phyloP scores from a whole-genome alignment of 805 yeast genomes.

The Pichia deserticola region DNA sequence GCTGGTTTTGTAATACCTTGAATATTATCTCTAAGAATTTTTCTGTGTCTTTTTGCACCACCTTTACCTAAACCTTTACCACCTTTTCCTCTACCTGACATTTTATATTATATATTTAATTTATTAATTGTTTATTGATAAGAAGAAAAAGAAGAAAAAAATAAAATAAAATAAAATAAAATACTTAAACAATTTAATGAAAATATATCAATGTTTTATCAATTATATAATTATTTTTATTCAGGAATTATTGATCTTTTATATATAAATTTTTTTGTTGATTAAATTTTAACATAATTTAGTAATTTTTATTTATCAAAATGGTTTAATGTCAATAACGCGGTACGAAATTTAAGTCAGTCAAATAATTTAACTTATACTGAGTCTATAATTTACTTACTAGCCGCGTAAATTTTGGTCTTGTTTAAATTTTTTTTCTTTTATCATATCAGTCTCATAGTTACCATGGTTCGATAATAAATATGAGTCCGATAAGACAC shows the following conservation, averaged over 20 bases:
- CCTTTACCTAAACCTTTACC: slow-evolving; percentile 99
- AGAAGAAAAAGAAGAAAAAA: slow-evolving; percentile 1
- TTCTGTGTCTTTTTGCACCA: slow-evolving; percentile 99
- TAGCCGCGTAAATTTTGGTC: neutral
- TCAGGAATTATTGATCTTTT: no score
- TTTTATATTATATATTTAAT: slow-evolving; percentile 28
- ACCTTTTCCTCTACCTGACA: slow-evolving; percentile 99
- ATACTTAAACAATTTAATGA: no score
- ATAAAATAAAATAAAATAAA: neutral
- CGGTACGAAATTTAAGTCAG: no score
- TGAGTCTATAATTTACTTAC: neutral
- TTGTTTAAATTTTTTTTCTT: neutral
- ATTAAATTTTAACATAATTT: no score
- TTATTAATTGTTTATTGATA: slow-evolving; percentile 15
- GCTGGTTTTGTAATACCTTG: slow-evolving; percentile 99
- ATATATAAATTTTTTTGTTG: no score
- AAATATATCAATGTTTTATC: no score
- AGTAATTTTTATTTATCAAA: no score
- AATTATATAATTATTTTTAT: no score
- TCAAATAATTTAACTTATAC: neutral
- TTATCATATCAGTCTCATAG: no score
- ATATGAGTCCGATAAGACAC: no score
- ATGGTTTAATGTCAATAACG: no score
- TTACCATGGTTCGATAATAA: no score
- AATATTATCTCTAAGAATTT: slow-evolving; percentile 98